These are phyloP conservation scores for Plectosphaerella sp. DNA, from an alignment of 2,329 filamentous ascomycete species.

Conservation along the genomic window DNA sequence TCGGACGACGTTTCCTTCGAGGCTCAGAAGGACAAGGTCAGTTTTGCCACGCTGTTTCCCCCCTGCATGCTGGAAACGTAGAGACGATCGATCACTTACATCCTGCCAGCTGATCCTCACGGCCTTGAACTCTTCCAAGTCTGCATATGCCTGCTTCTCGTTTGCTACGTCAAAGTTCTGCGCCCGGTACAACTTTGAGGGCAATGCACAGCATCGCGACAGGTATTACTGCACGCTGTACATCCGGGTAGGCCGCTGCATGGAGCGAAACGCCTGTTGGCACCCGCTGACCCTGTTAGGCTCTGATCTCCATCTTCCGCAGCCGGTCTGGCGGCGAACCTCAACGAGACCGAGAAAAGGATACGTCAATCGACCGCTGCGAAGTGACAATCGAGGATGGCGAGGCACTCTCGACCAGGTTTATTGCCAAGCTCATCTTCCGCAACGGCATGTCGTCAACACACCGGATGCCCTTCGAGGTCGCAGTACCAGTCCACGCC, in stretches of 20 bases:
- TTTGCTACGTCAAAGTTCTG: constrained; percentile 68
- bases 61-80: background rate
- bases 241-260: constrained; percentile 50
- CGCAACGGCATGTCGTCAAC: constrained; percentile 74
- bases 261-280: background rate
- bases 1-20: constrained; percentile 75
- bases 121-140: constrained; percentile 74
- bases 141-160: constrained; percentile 70
- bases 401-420: constrained; percentile 59
- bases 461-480: constrained; percentile 72
- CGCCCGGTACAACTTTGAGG: constrained; percentile 64
- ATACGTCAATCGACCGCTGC: constrained; percentile 65
- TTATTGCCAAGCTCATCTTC: constrained; percentile 70
- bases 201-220: constrained; percentile 43
- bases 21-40: constrained; percentile 62
- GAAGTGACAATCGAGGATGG: constrained; percentile 72
- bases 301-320: constrained; percentile 71
- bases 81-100: background rate
- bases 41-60: constrained; percentile 14
- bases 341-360: constrained; percentile 53
- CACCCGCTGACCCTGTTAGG: constrained; percentile 28
- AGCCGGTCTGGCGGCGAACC: constrained; percentile 56
- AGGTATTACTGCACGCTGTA: constrained; percentile 73
- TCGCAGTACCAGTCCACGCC: constrained; percentile 69
- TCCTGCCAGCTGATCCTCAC: constrained; percentile 61